Evolutionary conservation across 352 stramenopile species (phyloP).

Genomic region (Pythium utonaiense): DNA sequence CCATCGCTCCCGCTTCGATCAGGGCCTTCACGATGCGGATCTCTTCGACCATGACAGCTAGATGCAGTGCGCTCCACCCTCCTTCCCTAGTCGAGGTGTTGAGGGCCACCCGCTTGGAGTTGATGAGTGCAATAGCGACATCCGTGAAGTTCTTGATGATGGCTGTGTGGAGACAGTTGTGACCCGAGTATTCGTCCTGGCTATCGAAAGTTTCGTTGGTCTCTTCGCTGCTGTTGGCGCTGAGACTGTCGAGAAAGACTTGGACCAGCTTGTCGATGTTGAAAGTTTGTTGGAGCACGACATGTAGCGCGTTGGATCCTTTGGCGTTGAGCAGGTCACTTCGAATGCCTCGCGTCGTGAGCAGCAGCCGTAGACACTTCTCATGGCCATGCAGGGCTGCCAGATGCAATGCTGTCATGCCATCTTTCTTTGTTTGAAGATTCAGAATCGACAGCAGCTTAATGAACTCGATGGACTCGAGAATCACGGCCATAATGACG

Average conservation of each 20-base stretch:
- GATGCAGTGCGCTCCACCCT: slow-evolving; percentile 52
- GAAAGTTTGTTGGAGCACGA: slow-evolving; percentile 59
- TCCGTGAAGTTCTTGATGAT: slow-evolving; percentile 59
- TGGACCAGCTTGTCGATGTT: slow-evolving; percentile 54
- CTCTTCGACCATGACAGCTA: slow-evolving; percentile 62
- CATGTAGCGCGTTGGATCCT: slow-evolving; percentile 55
- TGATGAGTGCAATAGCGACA: slow-evolving; percentile 40
- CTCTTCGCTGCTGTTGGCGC: slow-evolving; percentile 1
- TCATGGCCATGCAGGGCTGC: slow-evolving; percentile 40
- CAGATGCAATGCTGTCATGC: slow-evolving; percentile 48
- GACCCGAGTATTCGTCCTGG: slow-evolving; percentile 38
- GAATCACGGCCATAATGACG: slow-evolving; percentile 27
- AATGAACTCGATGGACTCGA: slow-evolving; percentile 9
- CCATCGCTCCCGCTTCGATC: slow-evolving; percentile 37
- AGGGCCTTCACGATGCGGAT: slow-evolving; percentile 43
- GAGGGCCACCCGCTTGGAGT: slow-evolving; percentile 36
- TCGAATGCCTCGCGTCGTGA: slow-evolving; percentile 24
- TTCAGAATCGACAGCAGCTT: slow-evolving; percentile 32
- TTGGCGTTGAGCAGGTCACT: slow-evolving; percentile 27
- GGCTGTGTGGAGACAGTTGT: slow-evolving; percentile 56
- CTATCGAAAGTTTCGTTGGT: slow-evolving; percentile 36
- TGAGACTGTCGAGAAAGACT: slow-evolving; percentile 29
- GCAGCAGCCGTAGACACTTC: slow-evolving; percentile 34
- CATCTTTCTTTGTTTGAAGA: slow-evolving; percentile 30
- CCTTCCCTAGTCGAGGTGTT: slow-evolving; percentile 48